Evolutionary conservation across 768 basidiomycete species (phyloP), one percentile per base, ranked within the genome.

Genomic region (Collybia sordida): DNA sequence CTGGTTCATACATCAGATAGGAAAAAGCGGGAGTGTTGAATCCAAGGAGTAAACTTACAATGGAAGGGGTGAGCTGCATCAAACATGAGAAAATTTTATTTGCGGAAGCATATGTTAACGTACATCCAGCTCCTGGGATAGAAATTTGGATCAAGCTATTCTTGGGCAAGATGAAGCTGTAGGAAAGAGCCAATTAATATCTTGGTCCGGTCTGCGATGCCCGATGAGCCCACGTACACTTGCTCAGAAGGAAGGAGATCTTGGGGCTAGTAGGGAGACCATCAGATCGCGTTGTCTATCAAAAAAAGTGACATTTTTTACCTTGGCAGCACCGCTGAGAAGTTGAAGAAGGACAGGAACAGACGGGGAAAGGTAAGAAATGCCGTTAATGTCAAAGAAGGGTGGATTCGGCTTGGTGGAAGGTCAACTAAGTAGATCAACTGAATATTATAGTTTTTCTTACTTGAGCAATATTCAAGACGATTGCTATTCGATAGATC

Each of bases 331-430:
- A 5, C 80, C 80, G 40, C 73, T 80, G 22, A 81, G 65, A 31
- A 82, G 73, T 49, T 81, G 80, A 39, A 82, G 72, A 21, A 81
- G 71, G 14, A 80, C 72, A 0, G 81, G 80, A 1, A 75, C 59
- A 0, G 70, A 60, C 4, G 80, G 81, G 1, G 70, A 59, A 2
- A 56, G 42, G 57, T 66, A 81, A 24, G 62, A 56, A 40, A 66
- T 61, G 17, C 64, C 64, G 51, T 66, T 66, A 34, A 66, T 63
- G 45, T 63, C 61, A 34, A 61, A 65, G 62, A 66, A 66, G 2
- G 65, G 65, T 1, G 64, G 63, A 45, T 66, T 66, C 1, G 65
- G 65, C 59, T 66, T 21, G 15, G 28, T 12, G 2, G 7, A 28
- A 39, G 11, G 31, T 39, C 38, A 45, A 27, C 42, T 18, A 4